Conservation (phyloP, 371 early-diverging fungal genomes). For the Entomophthora muscae region DNA sequence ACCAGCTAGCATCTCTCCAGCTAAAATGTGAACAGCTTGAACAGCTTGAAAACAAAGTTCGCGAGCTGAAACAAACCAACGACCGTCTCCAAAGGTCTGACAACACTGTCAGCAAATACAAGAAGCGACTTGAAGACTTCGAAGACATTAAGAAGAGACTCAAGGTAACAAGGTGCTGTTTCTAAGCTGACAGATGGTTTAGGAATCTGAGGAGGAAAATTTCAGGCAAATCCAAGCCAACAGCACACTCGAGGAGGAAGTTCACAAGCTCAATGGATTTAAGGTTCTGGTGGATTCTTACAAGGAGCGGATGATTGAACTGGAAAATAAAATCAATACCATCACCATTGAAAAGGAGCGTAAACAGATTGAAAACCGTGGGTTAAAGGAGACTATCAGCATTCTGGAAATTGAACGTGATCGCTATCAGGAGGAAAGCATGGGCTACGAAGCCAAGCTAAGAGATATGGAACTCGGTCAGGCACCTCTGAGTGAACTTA, state of each 20-base stretch:
- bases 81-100: slow-evolving; percentile 82
- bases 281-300: slow-evolving; percentile 71
- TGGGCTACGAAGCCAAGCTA: slow-evolving; percentile 55
- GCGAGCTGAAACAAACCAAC: slow-evolving; percentile 71
- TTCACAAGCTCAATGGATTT: slow-evolving; percentile 52
- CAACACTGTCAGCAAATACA: slow-evolving; percentile 85
- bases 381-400: slow-evolving; percentile 37
- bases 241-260: slow-evolving; percentile 66
- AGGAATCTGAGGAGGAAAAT: slow-evolving; percentile 63
- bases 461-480: slow-evolving; percentile 63
- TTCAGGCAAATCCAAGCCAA: slow-evolving; percentile 40
- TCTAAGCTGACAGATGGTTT: neutral
- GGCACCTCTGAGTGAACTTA: slow-evolving; percentile 13
- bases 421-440: slow-evolving; percentile 54
- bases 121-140: slow-evolving; percentile 77
- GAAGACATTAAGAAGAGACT: slow-evolving; percentile 57
- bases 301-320: slow-evolving; percentile 54
- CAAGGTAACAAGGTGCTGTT: slow-evolving; percentile 22
- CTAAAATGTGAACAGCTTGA: slow-evolving; percentile 43
- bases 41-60: slow-evolving; percentile 65
- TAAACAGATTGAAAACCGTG: slow-evolving; percentile 46
- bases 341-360: slow-evolving; percentile 50
- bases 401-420: slow-evolving; percentile 39
- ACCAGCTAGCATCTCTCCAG: slow-evolving; percentile 31
- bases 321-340: slow-evolving; percentile 52